These are phyloP conservation scores for Smittium culicis DNA, from an alignment of 371 early-diverging fungal species.

Conservation along the genomic window DNA sequence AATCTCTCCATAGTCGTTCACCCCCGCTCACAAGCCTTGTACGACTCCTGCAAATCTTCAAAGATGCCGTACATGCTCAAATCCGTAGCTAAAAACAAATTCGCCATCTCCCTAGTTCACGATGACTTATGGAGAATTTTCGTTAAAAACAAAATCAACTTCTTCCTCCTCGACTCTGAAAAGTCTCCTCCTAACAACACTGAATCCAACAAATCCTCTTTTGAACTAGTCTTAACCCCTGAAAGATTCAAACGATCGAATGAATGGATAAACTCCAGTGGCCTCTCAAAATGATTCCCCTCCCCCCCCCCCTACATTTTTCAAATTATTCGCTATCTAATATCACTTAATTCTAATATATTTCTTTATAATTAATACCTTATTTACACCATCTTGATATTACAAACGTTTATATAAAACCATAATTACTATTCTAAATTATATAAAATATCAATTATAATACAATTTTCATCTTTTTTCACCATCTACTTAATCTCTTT, in stretches of 20 bases:
- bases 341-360: no score
- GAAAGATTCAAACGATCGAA: background rate
- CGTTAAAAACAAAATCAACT: conserved; percentile 1
- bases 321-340: no score
- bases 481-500: no score
- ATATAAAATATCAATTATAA: no score
- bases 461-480: no score
- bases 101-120: conserved; percentile 4
- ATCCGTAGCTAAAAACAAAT: background rate
- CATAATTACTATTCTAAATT: no score
- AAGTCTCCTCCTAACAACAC: background rate
- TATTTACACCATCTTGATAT: no score
- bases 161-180: background rate
- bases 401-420: no score
- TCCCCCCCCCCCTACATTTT: no score
- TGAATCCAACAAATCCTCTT: background rate
- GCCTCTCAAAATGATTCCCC: background rate
- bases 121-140: conserved; percentile 8
- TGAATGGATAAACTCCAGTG: background rate
- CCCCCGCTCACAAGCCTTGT: conserved; percentile 6
- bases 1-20: background rate
- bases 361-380: no score
- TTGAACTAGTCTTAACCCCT: background rate
- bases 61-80: conserved; percentile 5
- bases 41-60: background rate